Base-by-base conservation (phyloP, 2,329 filamentous ascomycete species). In the Xylariaceae sp. region DNA sequence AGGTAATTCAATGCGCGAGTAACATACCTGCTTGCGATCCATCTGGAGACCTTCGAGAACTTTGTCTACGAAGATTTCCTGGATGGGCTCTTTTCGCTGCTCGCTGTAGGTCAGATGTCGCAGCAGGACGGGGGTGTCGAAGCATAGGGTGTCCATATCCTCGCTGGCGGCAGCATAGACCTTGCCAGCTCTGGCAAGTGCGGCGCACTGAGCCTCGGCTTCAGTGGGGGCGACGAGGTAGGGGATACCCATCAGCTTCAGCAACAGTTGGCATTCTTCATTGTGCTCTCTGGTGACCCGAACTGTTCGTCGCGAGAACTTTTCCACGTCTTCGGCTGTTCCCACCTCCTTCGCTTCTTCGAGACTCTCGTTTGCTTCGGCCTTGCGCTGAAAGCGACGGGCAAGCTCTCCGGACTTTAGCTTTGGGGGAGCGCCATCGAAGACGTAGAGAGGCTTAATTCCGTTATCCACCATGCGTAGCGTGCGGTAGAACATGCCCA, bases 401-500 rank as follows among this genome's bases (percentile, higher is more conserved):
- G 94, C 94, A 53, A 99, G 79, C 75, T 99, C 94, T 59, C 94
- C 94, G 0, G 91, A 96, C 76, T 99, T 99, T 69, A 99, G 85
- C 71, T 96, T 97, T 0, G 94, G 94, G 16, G 94, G 94, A 9
- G 92, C 91, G 54, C 94, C 94, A 65, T 99, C 94, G 70, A 99
- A 99, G 54, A 99, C 92, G 72, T 96, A 99, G 62, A 99, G 82
- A 1, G 94, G 94, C 71, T 99, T 99, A 76, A 99, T 97, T 54
- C 94, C 94, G 66, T 96, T 97, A 74, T 99, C 94, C 67, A 97
- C 89, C 76, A 99, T 97, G 65, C 94, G 91, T 6, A 99, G 80
- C 2, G 94, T 99, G 65, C 94, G 92, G 78, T 99, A 99, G 78
- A 99, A 99, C 85, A 99, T 92, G 68, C 94, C 94, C 92, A 99